Evolutionary conservation across 2,329 filamentous ascomycete species (phyloP), one percentile per base, ranked within the genome.

Genomic region (Penicillium concentricum): DNA sequence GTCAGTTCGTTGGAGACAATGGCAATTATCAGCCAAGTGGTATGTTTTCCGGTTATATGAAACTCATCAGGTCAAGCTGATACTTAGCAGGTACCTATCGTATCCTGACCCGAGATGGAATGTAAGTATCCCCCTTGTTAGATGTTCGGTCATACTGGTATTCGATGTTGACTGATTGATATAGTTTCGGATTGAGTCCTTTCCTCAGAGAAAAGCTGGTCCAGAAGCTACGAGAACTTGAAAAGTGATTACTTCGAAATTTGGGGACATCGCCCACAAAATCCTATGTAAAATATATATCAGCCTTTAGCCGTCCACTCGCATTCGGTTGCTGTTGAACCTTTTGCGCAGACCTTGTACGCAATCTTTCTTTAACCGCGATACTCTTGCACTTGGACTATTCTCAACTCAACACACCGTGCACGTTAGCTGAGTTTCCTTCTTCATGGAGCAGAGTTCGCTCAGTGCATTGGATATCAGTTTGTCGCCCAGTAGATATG

Each of bases 21-120:
- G 84, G 84, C 12, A 80, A 80, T 49, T 87, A 85, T 74, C 84
- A 87, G 70, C 72, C 79, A 30, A 84, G 81, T 69, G 84, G 83
- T 76, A 74, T 56, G 68, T 32, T 39, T 51, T 34, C 3, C 4
- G 10, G 15, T 9, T 12, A 38, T 7, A 8, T 28, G 16, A 20
- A 15, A 13, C 22, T 22, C 30, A 18, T 6, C 13, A 18, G 41
- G n/a, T 34, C 42, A 24, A 61, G 34, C 66, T 64, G 38, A 64
- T 57, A 7, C 18, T n/a, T n/a, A 30, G 37, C 45, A 78, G 75
- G 77, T 22, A 87, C 84, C n/a, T 87, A 87, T 75, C 74, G 85
- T 49, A 72, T 84, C 41, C 73, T 84, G 16, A 87, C 85, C 24
- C 76, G 81, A 28, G 83, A 87, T 66, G 85, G 85, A 53, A 81